A percentile compares a stretch with the other conserved stretches of the same genome.
These are phyloP conservation scores for Eucalyptus decipiens DNA, from an alignment of 345 rosid species.

Conservation along the genomic window DNA sequence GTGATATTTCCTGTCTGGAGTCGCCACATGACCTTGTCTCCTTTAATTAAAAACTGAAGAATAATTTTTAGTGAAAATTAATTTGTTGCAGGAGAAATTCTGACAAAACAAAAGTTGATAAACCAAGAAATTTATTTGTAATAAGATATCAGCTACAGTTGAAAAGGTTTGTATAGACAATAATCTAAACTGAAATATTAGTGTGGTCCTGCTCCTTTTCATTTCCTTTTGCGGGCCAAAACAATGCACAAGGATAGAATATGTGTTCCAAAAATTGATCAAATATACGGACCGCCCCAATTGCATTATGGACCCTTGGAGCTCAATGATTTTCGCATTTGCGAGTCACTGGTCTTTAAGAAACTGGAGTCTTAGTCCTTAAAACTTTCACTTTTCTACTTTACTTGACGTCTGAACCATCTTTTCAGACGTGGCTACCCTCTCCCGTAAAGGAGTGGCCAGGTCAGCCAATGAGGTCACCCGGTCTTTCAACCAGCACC, in stretches of 20 bases:
- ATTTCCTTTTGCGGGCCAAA: neutral
- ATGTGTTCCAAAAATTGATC: neutral
- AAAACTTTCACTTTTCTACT: neutral
- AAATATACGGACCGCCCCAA: neutral
- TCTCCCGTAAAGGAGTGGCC: too few relatives aligned
- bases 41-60: too few relatives aligned
- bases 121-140: neutral
- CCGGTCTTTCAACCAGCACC: too few relatives aligned
- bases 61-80: neutral
- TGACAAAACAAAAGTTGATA: neutral
- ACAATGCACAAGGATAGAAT: neutral
- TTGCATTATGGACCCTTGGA: neutral
- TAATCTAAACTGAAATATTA: neutral
- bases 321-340: neutral
- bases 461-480: too few relatives aligned
- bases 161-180: neutral
- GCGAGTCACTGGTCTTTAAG: neutral
- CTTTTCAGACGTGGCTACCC: too few relatives aligned
- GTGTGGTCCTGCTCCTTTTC: neutral
- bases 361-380: neutral
- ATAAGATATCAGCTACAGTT: too few relatives aligned
- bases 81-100: neutral
- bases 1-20: fast-evolving
- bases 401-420: too few relatives aligned
- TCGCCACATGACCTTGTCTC: fast-evolving